Percentiles rank a stretch among this genome's conserved stretches.
Evolutionary conservation across 306 rosid species (phyloP).

Genomic region (Adenanthera pavonina): DNA sequence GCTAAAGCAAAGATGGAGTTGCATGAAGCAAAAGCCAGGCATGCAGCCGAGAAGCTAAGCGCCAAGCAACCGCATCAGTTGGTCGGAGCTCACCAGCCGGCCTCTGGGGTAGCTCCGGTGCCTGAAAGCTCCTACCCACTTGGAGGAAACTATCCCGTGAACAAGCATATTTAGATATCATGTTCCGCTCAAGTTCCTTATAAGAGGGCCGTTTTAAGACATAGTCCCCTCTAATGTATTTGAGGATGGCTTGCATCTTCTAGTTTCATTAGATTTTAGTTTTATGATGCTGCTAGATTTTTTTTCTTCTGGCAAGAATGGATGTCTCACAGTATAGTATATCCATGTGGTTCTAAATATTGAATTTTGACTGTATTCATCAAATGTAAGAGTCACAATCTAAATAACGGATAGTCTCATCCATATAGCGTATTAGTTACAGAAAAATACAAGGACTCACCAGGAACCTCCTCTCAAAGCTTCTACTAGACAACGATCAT

Average conservation of each 20-base stretch:
- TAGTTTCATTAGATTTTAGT: background rate
- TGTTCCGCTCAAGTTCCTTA: background rate
- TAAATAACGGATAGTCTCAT: background rate
- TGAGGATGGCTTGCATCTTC: background rate
- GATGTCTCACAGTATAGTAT: background rate
- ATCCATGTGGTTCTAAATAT: background rate
- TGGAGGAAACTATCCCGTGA: constrained; percentile 38
- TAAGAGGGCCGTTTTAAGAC: background rate
- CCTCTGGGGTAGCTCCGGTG: background rate
- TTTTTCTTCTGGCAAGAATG: background rate
- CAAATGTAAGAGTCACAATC: background rate
- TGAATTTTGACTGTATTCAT: background rate
- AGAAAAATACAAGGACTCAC: background rate
- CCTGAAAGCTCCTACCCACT: constrained; percentile 37
- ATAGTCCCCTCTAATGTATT: constrained; percentile 9
- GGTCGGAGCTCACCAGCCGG: constrained; percentile 34
- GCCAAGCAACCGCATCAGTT: constrained; percentile 39
- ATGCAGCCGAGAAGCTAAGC: constrained; percentile 54
- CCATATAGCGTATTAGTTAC: background rate
- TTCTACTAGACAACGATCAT: background rate
- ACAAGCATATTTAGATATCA: constrained; percentile 24
- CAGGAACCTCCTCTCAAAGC: background rate
- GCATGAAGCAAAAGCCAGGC: constrained; percentile 71
- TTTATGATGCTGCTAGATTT: background rate
- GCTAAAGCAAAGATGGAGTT: constrained; percentile 71